A percentile compares a stretch with the other conserved stretches of the same genome.
Conservation (phyloP, 768 basidiomycete genomes). For the Lanmaoa rubissima region DNA sequence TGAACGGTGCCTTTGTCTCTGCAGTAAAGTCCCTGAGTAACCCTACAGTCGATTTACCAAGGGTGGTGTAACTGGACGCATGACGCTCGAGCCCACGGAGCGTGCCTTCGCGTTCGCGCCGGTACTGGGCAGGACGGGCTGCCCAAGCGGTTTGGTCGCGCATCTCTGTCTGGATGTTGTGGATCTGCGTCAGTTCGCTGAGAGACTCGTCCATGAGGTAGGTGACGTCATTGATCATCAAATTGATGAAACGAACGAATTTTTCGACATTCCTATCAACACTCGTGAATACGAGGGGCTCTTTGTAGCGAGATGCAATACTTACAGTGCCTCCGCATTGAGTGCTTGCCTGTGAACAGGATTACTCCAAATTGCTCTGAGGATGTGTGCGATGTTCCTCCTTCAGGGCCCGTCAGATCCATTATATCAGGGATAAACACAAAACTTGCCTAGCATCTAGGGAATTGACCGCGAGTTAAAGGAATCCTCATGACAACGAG, state of each 20-base stretch:
- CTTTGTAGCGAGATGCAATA: conserved; percentile 3
- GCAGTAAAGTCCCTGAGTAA: conserved; percentile 90
- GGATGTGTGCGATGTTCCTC: conserved; percentile 82
- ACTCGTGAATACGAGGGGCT: conserved; percentile 3
- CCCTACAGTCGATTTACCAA: conserved; percentile 87
- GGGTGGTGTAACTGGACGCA: conserved; percentile 81
- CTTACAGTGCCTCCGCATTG: conserved; percentile 72
- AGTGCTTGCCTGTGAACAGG: conserved; percentile 85
- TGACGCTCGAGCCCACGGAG: conserved; percentile 80
- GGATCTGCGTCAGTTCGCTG: conserved; percentile 83
- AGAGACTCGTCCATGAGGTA: conserved; percentile 97
- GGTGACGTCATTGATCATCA: conserved; percentile 99
- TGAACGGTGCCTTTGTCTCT: conserved; percentile 88
- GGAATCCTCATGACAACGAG: conserved; percentile 6
- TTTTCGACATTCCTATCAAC: conserved; percentile 75
- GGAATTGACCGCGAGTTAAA: background rate
- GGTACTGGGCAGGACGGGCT: conserved; percentile 61
- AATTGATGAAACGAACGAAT: conserved; percentile 93
- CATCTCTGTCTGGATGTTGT: conserved; percentile 84
- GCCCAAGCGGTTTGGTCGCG: conserved; percentile 70
- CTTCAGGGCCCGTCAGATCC: conserved; percentile 39
- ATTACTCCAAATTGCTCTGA: conserved; percentile 92
- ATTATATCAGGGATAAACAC: background rate
- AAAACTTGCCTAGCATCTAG: conserved; percentile 52
- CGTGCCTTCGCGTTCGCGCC: conserved; percentile 78